Evolutionary conservation across 192 early-diverging fungal species (phyloP), one percentile per base, ranked within the genome.

Genomic region (Linderina pennispora): DNA sequence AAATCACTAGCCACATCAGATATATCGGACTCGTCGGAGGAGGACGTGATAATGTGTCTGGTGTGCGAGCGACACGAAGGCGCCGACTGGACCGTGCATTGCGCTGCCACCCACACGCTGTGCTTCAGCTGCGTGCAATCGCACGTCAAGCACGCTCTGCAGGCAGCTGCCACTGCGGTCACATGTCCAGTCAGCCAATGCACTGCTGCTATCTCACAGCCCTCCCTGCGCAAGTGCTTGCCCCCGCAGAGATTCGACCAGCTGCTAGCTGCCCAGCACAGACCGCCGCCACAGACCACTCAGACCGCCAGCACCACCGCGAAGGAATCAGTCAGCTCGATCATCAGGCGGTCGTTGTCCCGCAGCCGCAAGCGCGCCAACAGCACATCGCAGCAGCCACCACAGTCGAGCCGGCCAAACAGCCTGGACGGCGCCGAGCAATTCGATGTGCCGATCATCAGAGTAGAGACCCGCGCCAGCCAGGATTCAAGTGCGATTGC

Each of bases 41-140:
- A 71, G 3, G 61, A 72, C 10, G 48, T 48, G 9, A 32, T 50
- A 14, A 43, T 14, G 48, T 72, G 68, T 49, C 38, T 26, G 23
- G n/a, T 44, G 9, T 72, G 68, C 40, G 13, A 9, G 31, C 68
- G 43, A 4, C 58, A 58, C 53, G 48, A 55, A 24, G 53, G 57
- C 14, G 18, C 34, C 14, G 68, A 72, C 32, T 61, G 55, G 62
- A 42, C 51, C 10, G 62, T 72, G 14, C 40, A 32, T 15, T 72
- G 68, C 50, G 32, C 48, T 9, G 25, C 19, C 20, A 28, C 24
- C 14, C 68, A 72, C 33, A 15, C 40, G 32, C 40, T 72, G 24
- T 72, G 68, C 42, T 72, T 64, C 48, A 60, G 61, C 24, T 72
- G 68, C 23, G 62, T 72, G 18, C 68, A 72, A 31, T 13, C 20